Conservation (phyloP, 176 grass and related monocot species). For the Saccharum officinarum region DNA sequence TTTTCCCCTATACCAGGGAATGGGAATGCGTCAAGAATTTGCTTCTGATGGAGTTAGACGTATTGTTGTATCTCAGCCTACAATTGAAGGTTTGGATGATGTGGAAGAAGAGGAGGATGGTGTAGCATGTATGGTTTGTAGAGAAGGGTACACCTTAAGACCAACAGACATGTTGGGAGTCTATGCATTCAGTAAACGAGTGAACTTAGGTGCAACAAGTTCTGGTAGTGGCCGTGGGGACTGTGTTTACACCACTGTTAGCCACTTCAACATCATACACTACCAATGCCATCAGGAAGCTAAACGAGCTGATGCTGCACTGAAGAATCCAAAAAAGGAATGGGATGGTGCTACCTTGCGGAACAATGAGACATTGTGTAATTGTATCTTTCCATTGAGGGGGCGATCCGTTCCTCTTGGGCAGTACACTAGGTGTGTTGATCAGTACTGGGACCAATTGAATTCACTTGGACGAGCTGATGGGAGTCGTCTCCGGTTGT, state of each 20-base stretch:
- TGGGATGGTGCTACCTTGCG: constrained; percentile 96
- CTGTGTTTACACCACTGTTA: constrained; percentile 95
- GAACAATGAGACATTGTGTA: constrained; percentile 97
- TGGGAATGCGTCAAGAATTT: constrained; percentile 93
- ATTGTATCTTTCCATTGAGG: constrained; percentile 91
- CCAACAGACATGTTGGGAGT: constrained; percentile 91
- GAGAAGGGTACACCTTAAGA: constrained; percentile 92
- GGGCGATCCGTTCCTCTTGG: constrained; percentile 75
- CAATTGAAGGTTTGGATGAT: constrained; percentile 91
- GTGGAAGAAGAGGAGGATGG: constrained; percentile 95
- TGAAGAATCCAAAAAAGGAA: constrained; percentile 96
- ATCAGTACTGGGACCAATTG: constrained; percentile 97
- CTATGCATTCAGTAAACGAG: constrained; percentile 89
- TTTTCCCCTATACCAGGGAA: constrained; percentile 41
- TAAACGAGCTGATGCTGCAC: constrained; percentile 86
- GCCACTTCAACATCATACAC: constrained; percentile 98
- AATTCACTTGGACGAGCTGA: constrained; percentile 89
- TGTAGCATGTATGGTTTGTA: constrained; percentile 94
- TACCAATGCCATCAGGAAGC: constrained; percentile 98
- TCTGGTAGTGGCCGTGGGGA: constrained; percentile 74
- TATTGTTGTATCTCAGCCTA: constrained; percentile 89
- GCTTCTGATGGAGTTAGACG: constrained; percentile 87
- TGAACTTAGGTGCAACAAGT: constrained; percentile 75
- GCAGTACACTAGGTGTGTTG: constrained; percentile 85
- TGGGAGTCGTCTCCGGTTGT: constrained; percentile 74